Evolutionary conservation across 176 grass and related monocot genomes (phyloP).

Genomic region (Ensete glaucum): DNA sequence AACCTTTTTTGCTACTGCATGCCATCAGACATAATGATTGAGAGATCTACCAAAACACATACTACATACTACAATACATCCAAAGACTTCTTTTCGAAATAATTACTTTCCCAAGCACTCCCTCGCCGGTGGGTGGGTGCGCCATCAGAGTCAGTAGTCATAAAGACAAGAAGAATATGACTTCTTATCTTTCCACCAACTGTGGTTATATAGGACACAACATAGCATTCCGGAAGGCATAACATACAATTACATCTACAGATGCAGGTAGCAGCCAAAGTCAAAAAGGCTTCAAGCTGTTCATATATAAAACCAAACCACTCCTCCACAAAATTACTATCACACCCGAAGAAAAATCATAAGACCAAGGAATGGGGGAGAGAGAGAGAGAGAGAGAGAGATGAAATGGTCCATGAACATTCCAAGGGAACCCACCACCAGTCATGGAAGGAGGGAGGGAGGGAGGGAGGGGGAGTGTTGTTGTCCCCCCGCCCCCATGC

Average conservation of each 20-base stretch:
- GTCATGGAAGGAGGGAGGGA: not conserved
- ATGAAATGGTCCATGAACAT: not conserved
- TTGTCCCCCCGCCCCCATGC: constrained; percentile 11
- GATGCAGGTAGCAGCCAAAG: not conserved
- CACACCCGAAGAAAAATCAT: not conserved
- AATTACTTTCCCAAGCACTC: not conserved
- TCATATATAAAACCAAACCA: not conserved
- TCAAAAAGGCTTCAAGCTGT: not conserved
- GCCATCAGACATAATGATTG: no score
- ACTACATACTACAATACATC: no score
- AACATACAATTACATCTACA: not conserved
- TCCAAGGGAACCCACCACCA: constrained; percentile 1
- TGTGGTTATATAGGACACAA: no score
- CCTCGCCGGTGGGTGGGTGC: not conserved
- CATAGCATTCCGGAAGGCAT: not conserved
- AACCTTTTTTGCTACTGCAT: no score
- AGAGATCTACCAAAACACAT: no score
- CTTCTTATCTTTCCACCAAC: not conserved
- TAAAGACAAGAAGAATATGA: constrained; percentile 4
- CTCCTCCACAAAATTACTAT: not conserved
- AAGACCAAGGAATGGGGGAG: not conserved
- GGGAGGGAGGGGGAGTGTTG: not conserved
- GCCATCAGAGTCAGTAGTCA: not conserved
- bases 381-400: not conserved
- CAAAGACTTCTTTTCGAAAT: not conserved